These are phyloP conservation scores for Phytophthora melonis DNA, from an alignment of 352 stramenopile genomes.

Conservation along the genomic window DNA sequence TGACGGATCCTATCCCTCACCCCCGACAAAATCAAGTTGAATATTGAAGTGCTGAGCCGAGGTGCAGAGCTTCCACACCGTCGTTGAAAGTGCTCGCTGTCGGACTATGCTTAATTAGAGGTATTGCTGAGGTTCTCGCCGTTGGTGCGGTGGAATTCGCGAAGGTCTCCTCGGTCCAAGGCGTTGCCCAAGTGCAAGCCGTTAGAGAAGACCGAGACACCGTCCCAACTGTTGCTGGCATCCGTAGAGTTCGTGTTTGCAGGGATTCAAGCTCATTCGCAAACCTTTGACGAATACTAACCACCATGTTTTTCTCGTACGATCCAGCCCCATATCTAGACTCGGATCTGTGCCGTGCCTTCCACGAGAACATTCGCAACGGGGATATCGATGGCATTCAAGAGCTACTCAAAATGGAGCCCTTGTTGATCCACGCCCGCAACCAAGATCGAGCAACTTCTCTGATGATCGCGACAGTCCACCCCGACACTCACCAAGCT, in stretches of 20 bases:
- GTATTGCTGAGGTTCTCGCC: neutral
- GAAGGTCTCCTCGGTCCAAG: neutral
- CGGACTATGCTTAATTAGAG: too few species aligned
- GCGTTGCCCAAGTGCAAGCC: neutral
- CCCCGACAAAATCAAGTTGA: neutral
- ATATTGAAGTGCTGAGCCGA: neutral
- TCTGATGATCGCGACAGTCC: conserved; percentile 27
- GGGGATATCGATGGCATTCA: conserved; percentile 13
- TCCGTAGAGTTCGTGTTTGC: too few species aligned
- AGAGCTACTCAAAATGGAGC: conserved; percentile 8
- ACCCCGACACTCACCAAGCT: conserved; percentile 1
- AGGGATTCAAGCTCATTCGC: neutral
- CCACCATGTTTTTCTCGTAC: neutral
- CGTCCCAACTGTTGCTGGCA: neutral
- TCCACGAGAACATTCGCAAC: neutral
- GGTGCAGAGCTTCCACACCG: too few species aligned
- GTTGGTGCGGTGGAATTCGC: neutral
- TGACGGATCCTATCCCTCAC: conserved; percentile 6
- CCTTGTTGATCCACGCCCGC: conserved; percentile 16
- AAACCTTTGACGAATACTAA: neutral
- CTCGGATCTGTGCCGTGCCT: neutral
- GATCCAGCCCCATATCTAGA: neutral
- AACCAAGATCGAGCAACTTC: conserved; percentile 10
- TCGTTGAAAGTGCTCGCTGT: too few species aligned
- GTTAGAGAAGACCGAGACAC: neutral